Evolutionary conservation across 352 stramenopile species (phyloP), one percentile per base, ranked within the genome.

Genomic region (Globisporangium okanoganense): DNA sequence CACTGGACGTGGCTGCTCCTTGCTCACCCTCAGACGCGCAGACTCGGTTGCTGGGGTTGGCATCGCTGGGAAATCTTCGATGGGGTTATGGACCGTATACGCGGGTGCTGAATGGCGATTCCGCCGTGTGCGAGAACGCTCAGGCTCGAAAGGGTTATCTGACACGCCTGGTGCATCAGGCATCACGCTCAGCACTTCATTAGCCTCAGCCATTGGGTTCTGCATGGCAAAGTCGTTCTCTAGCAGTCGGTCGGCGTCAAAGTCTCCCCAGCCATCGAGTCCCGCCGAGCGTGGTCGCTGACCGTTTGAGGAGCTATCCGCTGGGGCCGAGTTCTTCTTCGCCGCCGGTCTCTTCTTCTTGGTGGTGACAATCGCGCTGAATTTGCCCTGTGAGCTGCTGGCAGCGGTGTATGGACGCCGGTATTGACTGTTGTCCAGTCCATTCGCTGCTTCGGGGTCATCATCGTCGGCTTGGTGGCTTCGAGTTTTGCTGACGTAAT

Each of bases 221-320:
- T 9, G 1, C 45, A 16, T n/a, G 14, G 14, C 29, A 24, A 47
- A 61, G 31, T 72, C 61, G 29, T 70, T 62, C 25, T 59, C 49
- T 27, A 88, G 58, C 29, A 88, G 58, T 47, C 61, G 68, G 57
- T 88, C 79, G 2, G 77, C 59, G 40, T 89, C 70, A 36, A 85
- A 83, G 35, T 89, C 77, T 4, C 73, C 77, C 79, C 79, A 89
- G 49, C 66, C 79, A n/a, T 70, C 62, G n/a, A 76, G 55, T n/a
- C 44, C 31, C 2, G 45, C 45, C 2, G 47, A 62, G 52, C 35
- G 33, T 24, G 61, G 61, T 22, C 52, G 47, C n/a, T 53, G 50
- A 13, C 18, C 22, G n/a, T 12, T 18, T 2, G 13, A 12, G 38
- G 12, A 4, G 25, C 14, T 56, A 16, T 41, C 51, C 13, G 31